phyloP scores from a whole-genome alignment of 371 early-diverging fungal species.

The Mucor plumbeus region DNA sequence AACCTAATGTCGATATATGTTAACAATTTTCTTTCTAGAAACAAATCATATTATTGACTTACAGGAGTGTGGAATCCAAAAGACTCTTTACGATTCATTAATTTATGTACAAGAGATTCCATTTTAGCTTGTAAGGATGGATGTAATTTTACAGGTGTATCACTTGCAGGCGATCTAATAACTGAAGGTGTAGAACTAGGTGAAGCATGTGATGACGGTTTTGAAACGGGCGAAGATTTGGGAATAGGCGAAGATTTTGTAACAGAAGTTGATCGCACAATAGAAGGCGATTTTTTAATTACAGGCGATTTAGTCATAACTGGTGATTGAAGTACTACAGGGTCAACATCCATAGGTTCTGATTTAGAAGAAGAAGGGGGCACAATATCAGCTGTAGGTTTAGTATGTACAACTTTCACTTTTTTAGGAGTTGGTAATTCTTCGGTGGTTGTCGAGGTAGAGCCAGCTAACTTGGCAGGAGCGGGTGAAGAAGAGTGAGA shows the following conservation, averaged over 20 bases:
- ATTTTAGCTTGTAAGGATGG: slow-evolving; percentile 29
- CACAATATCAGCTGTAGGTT: not conserved
- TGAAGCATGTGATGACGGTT: not conserved
- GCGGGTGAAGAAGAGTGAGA: slow-evolving; percentile 9
- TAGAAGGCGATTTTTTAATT: not conserved
- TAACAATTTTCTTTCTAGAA: not conserved
- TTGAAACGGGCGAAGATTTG: not conserved
- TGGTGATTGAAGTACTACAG: not conserved
- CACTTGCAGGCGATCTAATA: not conserved
- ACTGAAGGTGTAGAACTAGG: not conserved
- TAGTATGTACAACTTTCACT: not conserved
- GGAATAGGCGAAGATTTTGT: not conserved
- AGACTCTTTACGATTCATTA: slow-evolving; percentile 47
- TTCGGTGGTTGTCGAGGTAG: not conserved
- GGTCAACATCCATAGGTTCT: slow-evolving; percentile 3
- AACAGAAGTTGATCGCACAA: not conserved
- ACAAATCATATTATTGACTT: slow-evolving; percentile 44
- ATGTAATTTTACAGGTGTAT: slow-evolving; percentile 24
- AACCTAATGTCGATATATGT: slow-evolving; percentile 37
- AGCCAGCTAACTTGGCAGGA: not conserved
- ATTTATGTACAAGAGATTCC: slow-evolving; percentile 42
- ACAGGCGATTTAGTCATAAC: not conserved
- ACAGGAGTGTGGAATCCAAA: slow-evolving; percentile 69
- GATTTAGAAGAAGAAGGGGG: not conserved
- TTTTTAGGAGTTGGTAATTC: not conserved